Evolutionary conservation across 768 basidiomycete genomes (phyloP), one percentile per base, ranked within the genome.

Genomic region (Auricularia sp.): DNA sequence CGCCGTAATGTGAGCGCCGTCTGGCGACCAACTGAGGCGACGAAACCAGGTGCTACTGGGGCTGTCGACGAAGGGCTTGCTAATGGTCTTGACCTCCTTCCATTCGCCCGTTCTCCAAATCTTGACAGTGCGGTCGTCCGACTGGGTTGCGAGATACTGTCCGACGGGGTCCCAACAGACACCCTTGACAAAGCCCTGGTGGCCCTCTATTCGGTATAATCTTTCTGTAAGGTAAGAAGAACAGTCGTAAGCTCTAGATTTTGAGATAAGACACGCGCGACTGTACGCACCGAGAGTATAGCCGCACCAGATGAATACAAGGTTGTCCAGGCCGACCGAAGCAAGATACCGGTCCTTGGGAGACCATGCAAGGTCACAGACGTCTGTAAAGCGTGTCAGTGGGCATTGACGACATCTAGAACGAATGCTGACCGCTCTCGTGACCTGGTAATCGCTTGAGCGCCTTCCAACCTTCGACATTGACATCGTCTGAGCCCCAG

Each of bases 81-180:
- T 84, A 51, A 98, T 85, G 71, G 88, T 90, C 3, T 87, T 85
- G 67, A 93, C 90, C 2, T 95, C 75, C 4, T 79, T 77, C 97
- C 97, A 99, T 68, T 96, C 93, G 7, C 85, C 87, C 0, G 96
- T 96, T 68, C 88, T 83, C 97, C 97, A 99, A 43, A 99, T 90
- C 72, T 96, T 97, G 67, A 98, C 93, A 3, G 93, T 88, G 72
- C 91, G 86, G 75, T 99, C 97, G 75, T 98, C 96, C 33, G 94
- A 95, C 76, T 96, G 78, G 51, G 96, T 98, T n/a, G 97, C 96
- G 66, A 99, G 85, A 72, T 88, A 98, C 75, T 98, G 91, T 58
- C 97, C 97, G 2, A 95, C 96, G 3, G 97, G 97, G 76, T 99
- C 97, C 87, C 96, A 99, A 72, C 93, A 95, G 61, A 99, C 92